Percentiles rank a stretch among this genome's conserved stretches.
phyloP scores from a whole-genome alignment of 805 yeast species.

The Wickerhamomyces hampshirensis region DNA sequence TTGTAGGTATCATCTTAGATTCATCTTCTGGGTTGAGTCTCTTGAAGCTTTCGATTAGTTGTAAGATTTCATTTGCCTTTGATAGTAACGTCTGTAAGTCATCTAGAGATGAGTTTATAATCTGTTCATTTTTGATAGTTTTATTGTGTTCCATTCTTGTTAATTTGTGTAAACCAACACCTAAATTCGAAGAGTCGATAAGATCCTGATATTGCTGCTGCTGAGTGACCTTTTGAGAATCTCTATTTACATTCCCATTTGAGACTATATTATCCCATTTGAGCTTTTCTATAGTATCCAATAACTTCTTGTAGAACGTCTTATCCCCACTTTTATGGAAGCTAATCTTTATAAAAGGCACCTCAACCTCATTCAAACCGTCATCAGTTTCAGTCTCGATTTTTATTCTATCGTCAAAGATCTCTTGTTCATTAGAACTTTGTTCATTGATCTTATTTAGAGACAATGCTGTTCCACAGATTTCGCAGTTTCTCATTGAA shows the following conservation, averaged over 20 bases:
- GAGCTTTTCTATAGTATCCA: slow-evolving; percentile 39
- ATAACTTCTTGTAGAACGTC: slow-evolving; percentile 43
- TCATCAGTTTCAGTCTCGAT: slow-evolving; percentile 29
- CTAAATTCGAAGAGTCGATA: slow-evolving; percentile 25
- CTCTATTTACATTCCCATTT: slow-evolving; percentile 29
- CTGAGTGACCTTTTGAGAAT: background rate
- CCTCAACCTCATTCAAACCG: slow-evolving; percentile 15
- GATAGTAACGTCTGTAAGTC: slow-evolving; percentile 74
- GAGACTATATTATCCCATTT: slow-evolving; percentile 41
- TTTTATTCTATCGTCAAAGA: slow-evolving; percentile 28
- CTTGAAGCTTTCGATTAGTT: slow-evolving; percentile 39
- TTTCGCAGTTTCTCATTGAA: slow-evolving; percentile 71
- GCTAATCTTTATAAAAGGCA: slow-evolving; percentile 54
- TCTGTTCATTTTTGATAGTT: slow-evolving; percentile 51
- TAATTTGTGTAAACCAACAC: slow-evolving; percentile 68
- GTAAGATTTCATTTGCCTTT: slow-evolving; percentile 70
- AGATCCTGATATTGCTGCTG: slow-evolving; percentile 24
- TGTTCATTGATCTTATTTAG: slow-evolving; percentile 21
- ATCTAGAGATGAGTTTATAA: slow-evolving; percentile 64
- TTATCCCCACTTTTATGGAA: slow-evolving; percentile 70
- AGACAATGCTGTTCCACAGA: slow-evolving; percentile 67
- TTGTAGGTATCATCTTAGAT: slow-evolving; percentile 7
- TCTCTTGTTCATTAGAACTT: slow-evolving; percentile 20
- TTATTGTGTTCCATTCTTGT: slow-evolving; percentile 52
- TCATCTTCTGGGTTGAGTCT: slow-evolving; percentile 25